Evolutionary conservation across 495 filamentous ascomycete species (phyloP).

Genomic region (Podospora didyma): DNA sequence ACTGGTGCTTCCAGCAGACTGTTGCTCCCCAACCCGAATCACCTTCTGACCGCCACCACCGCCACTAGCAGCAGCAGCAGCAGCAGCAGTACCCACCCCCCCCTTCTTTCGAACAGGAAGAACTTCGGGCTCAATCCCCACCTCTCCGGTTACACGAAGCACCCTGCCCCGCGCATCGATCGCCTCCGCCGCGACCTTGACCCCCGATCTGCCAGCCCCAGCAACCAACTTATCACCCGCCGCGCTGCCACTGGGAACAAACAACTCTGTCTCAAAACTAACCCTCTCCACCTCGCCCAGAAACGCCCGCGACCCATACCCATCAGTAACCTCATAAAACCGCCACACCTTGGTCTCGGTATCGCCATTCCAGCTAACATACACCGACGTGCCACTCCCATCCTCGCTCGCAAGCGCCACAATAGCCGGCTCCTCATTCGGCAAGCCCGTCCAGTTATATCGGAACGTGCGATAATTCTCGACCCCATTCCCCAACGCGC

Average conservation of each 20-base stretch:
- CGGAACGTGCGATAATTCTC: constrained; percentile 36
- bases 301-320: constrained; percentile 20
- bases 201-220: neutral
- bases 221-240: neutral
- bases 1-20: neutral
- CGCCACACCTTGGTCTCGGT: constrained; percentile 33
- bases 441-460: constrained; percentile 35
- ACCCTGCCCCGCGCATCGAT: constrained; percentile 22
- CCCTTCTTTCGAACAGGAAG: constrained; percentile 1
- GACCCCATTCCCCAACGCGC: constrained; percentile 21
- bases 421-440: constrained; percentile 31
- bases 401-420: constrained; percentile 22
- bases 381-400: constrained; percentile 20
- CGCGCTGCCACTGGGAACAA: constrained; percentile 1
- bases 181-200: constrained; percentile 25
- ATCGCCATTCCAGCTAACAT: constrained; percentile 40
- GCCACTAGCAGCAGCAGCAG: neutral
- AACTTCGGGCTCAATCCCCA: constrained; percentile 23
- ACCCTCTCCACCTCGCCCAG: constrained; percentile 24
- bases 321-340: constrained; percentile 19
- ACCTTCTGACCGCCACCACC: neutral
- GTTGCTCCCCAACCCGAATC: neutral
- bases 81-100: neutral
- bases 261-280: constrained; percentile 32
- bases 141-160: constrained; percentile 21